Evolutionary conservation across 2,329 filamentous ascomycete genomes (phyloP).

Genomic region (Fusarium falciforme): DNA sequence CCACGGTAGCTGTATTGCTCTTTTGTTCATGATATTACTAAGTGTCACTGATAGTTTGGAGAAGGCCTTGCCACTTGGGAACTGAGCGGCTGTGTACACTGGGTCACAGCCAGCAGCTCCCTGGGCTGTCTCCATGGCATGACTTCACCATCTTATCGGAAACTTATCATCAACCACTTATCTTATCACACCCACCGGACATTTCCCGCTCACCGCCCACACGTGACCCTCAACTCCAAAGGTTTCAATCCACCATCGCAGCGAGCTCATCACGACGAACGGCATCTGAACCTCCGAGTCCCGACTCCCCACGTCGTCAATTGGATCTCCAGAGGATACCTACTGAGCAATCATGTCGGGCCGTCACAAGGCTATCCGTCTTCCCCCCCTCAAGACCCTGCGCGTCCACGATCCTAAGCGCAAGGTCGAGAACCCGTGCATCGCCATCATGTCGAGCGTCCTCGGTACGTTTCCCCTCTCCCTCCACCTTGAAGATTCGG

Average conservation of each 20-base stretch:
- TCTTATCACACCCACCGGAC: slow-evolving; percentile 7
- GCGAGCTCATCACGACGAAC: slow-evolving; percentile 9
- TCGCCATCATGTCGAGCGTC: slow-evolving; percentile 68
- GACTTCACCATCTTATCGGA: background rate
- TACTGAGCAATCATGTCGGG: slow-evolving; percentile 54
- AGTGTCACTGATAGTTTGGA: background rate
- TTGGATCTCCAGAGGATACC: background rate
- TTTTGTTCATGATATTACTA: background rate
- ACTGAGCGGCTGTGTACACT: background rate
- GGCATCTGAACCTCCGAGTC: background rate
- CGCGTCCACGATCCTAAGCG: slow-evolving; percentile 66
- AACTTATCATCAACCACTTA: slow-evolving; percentile 1
- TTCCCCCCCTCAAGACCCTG: slow-evolving; percentile 67
- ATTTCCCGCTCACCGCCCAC: slow-evolving; percentile 30
- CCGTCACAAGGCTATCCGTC: slow-evolving; percentile 63
- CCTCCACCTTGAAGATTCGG: background rate
- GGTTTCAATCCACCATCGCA: slow-evolving; percentile 31
- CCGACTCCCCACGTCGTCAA: slow-evolving; percentile 6
- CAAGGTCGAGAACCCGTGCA: slow-evolving; percentile 62
- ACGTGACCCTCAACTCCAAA: slow-evolving; percentile 40
- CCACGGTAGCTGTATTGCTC: background rate
- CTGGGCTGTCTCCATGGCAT: background rate
- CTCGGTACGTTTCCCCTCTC: slow-evolving; percentile 56
- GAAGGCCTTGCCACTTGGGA: background rate
- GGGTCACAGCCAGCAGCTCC: no score